A percentile compares a stretch with the other conserved stretches of the same genome.
phyloP scores from a whole-genome alignment of 1,284 basidiomycete species.

The Moesziomyces parantarcticus region DNA sequence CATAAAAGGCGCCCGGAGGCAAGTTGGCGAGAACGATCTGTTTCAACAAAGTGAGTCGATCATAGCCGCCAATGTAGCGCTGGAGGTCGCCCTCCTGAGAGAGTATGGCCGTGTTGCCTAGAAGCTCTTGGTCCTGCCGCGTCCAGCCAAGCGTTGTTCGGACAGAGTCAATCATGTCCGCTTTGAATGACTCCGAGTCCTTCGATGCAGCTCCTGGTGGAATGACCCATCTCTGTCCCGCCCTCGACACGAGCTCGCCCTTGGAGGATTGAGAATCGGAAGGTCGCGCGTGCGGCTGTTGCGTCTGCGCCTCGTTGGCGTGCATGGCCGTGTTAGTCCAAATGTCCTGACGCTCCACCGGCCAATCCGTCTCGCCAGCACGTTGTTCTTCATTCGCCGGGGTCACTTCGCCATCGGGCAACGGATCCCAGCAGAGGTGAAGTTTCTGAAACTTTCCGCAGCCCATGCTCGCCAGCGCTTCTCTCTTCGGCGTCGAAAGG shows the following conservation, averaged over 20 bases:
- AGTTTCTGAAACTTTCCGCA: conserved; percentile 16
- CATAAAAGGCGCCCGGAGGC: not conserved
- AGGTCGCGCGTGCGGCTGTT: conserved; percentile 13
- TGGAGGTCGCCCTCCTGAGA: not conserved
- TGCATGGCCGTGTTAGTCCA: conserved; percentile 51
- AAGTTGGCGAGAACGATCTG: not conserved
- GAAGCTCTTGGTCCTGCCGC: conserved; percentile 22
- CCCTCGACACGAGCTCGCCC: not conserved
- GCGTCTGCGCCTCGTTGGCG: conserved; percentile 31
- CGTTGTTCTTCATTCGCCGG: not conserved
- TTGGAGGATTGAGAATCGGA: not conserved
- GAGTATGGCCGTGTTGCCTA: conserved; percentile 8
- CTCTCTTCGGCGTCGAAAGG: conserved; percentile 7
- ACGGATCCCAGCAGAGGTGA: conserved; percentile 38
- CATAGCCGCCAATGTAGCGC: conserved; percentile 3
- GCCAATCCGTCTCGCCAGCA: conserved; percentile 31
- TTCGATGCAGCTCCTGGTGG: conserved; percentile 9
- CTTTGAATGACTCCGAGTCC: conserved; percentile 27
- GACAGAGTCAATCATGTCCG: conserved; percentile 34
- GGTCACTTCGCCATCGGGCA: not conserved
- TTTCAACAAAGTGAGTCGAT: not conserved
- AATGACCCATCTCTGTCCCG: conserved; percentile 14
- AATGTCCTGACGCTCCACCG: conserved; percentile 51
- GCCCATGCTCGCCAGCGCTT: conserved; percentile 13
- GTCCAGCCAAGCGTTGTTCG: conserved; percentile 42